Base-by-base conservation (phyloP, 225 moss, liverwort and hornwort genomes). In the Marchantia polymorpha region DNA sequence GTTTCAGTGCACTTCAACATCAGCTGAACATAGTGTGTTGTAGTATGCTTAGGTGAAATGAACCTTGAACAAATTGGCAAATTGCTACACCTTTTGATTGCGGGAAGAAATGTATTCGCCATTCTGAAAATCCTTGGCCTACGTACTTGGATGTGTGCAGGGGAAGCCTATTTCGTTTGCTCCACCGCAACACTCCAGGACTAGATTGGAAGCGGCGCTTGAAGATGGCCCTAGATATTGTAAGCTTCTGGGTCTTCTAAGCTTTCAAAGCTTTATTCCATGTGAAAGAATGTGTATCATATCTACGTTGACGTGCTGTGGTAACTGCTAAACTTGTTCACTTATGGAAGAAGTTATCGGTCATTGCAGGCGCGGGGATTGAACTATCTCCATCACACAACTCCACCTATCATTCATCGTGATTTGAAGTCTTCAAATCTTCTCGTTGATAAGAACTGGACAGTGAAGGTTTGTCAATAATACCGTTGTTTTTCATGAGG, bases 151-250 rank as follows among this genome's bases (percentile, higher is more conserved):
- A 29, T 39, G 15, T 12, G 52, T 75, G 30, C 89, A 96, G 96
- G 87, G 96, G 96, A 73, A 96, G 96, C 83, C 81, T 96, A 10
- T 96, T 94, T 82, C 89, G 94, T 78, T 74, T 96, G 83, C 89
- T 96, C 46, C 96, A 96, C 83, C 86, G 96, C 85, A 90, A 89
- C 1, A 96, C 94, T 78, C 92, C 92, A 79, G 96, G 94, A 84
- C 90, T 96, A 77, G 96, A 96, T 81, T 92, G 92, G 91, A 92
- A 92, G 54, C 94, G 96, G 67, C 92, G 96, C 70, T 64, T 92
- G 82, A 92, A 90, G 82, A 96, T 96, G 94, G 96, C 94, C 72
- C 87, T 96, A 84, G 96, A 96, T 77, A 87, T 96, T 81, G 96
- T 96, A 52, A 82, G 89, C 85, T 17, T 70, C 12, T 29, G 9